These are phyloP conservation scores for Hypoxylon sp. DNA, from an alignment of 2,329 filamentous ascomycete genomes.

Conservation along the genomic window DNA sequence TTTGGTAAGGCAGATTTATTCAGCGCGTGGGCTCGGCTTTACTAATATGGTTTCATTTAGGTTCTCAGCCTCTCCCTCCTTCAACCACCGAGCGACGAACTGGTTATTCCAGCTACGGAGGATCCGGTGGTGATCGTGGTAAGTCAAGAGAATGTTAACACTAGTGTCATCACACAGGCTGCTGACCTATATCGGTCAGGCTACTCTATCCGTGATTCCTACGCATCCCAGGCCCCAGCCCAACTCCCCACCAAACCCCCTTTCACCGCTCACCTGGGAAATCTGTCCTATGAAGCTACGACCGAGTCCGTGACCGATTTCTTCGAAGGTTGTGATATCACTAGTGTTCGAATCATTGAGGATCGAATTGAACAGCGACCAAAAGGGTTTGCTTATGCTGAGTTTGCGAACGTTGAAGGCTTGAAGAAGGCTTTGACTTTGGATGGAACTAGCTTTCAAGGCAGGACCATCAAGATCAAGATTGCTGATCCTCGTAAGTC, in stretches of 20 bases:
- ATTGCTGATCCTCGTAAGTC: conserved; percentile 96
- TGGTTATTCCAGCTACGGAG: conserved; percentile 52
- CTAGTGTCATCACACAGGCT: not conserved
- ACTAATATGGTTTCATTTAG: conserved; percentile 53
- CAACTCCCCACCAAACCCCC: conserved; percentile 89
- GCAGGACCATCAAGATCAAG: conserved; percentile 91
- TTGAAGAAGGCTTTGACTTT: conserved; percentile 90
- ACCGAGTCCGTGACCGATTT: conserved; percentile 86
- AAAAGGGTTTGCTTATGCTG: conserved; percentile 98
- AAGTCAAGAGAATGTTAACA: conserved; percentile 34
- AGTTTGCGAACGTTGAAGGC: conserved; percentile 89
- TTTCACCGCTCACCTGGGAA: conserved; percentile 95
- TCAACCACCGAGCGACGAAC: conserved; percentile 50
- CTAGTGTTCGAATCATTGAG: conserved; percentile 95
- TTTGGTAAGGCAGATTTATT: conserved; percentile 67
- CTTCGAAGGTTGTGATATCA: conserved; percentile 86
- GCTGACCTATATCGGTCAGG: conserved; percentile 59
- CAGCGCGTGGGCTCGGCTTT: conserved; percentile 1
- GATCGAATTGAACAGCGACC: conserved; percentile 94
- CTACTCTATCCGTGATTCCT: conserved; percentile 78
- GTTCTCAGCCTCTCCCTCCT: conserved; percentile 70
- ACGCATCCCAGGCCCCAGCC: conserved; percentile 61
- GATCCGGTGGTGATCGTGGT: conserved; percentile 55
- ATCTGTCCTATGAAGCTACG: conserved; percentile 95
- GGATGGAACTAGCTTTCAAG: conserved; percentile 86